phyloP scores from a whole-genome alignment of 1,284 basidiomycete genomes.

The Puccinia hordei region DNA sequence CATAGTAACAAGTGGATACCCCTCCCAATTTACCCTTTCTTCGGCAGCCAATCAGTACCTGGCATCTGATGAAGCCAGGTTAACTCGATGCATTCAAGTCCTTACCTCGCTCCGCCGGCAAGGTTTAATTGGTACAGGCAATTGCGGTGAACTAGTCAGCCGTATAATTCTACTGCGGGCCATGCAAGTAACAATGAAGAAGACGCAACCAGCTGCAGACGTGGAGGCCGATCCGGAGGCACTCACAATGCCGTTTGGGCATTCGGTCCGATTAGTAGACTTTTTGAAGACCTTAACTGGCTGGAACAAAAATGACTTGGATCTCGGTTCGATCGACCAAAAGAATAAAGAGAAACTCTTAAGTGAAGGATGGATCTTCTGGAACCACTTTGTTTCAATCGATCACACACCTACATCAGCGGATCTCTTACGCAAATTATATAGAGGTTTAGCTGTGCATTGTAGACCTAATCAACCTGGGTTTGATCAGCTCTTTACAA shows the following conservation, averaged over 20 bases:
- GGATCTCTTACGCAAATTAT: background rate
- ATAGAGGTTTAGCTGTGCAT: background rate
- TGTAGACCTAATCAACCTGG: background rate
- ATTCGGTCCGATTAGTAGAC: background rate
- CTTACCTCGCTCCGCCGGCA: background rate
- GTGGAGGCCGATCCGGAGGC: background rate
- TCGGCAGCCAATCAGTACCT: background rate
- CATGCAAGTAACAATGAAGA: background rate
- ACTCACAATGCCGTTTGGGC: constrained; percentile 9
- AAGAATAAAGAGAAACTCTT: background rate
- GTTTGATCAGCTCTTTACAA: background rate
- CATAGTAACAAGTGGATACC: background rate
- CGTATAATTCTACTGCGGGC: background rate
- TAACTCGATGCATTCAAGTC: background rate
- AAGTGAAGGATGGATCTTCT: background rate
- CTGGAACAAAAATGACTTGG: background rate
- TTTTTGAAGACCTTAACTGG: background rate
- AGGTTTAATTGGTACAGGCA: background rate
- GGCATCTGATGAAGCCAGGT: background rate
- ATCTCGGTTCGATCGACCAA: background rate
- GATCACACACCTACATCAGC: background rate
- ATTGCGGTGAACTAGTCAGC: background rate
- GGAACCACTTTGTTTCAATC: background rate
- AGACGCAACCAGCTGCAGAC: background rate
- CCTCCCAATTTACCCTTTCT: background rate